phyloP scores from a whole-genome alignment of 2,329 filamentous ascomycete species.

The Aspergillus clavatus region DNA sequence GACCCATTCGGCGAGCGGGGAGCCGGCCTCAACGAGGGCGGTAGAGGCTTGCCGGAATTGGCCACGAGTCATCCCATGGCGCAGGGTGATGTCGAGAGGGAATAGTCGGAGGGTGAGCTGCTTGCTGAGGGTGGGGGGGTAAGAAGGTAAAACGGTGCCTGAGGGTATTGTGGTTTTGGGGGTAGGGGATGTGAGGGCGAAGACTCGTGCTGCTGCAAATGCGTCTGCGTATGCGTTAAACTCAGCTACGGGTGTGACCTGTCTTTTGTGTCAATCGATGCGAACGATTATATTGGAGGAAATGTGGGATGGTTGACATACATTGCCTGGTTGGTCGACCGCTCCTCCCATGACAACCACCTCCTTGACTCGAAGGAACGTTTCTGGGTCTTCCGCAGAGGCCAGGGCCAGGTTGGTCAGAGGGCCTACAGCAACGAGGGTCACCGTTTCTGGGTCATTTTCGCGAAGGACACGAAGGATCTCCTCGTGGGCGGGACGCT shows the following conservation, averaged over 20 bases:
- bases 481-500: conserved; percentile 69
- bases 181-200: conserved; percentile 67
- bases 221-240: conserved; percentile 95
- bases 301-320: conserved; percentile 41
- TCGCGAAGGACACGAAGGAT: conserved; percentile 82
- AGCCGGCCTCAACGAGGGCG: conserved; percentile 55
- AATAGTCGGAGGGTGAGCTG: conserved; percentile 65
- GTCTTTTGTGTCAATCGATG: background rate
- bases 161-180: conserved; percentile 80
- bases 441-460: conserved; percentile 77
- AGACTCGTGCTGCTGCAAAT: conserved; percentile 69
- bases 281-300: background rate
- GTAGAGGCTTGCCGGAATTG: conserved; percentile 56
- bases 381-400: conserved; percentile 79
- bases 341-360: conserved; percentile 94
- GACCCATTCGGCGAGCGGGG: conserved; percentile 70
- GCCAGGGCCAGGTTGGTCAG: conserved; percentile 91
- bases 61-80: conserved; percentile 60
- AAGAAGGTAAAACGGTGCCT: conserved; percentile 49
- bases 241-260: conserved; percentile 72
- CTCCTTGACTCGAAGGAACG: conserved; percentile 84
- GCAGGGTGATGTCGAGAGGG: conserved; percentile 71
- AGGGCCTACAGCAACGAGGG: conserved; percentile 84
- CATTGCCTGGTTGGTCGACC: conserved; percentile 74
- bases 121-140: conserved; percentile 60